Conservation (phyloP, 257 asterid genomes). For the Coffea eugenioides region DNA sequence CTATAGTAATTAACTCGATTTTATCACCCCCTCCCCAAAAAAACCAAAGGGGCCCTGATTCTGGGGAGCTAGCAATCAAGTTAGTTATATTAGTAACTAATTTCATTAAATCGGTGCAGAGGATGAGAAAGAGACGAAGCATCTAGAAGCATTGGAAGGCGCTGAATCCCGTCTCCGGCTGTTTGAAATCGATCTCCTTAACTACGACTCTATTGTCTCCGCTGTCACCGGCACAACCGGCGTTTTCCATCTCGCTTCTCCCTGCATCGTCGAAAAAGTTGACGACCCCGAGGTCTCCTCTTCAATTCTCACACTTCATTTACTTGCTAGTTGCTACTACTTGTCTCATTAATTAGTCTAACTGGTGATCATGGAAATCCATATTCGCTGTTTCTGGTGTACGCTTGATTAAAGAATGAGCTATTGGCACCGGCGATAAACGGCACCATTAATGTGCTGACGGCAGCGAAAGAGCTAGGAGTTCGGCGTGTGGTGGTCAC, state of each 20-base stretch:
- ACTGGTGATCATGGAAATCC: background rate
- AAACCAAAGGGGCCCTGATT: too few relatives aligned
- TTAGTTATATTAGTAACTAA: background rate
- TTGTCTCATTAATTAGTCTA: background rate
- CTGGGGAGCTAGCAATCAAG: too few relatives aligned
- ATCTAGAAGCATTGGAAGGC: constrained; percentile 63
- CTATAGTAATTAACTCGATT: background rate
- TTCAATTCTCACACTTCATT: background rate
- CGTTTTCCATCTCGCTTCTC: constrained; percentile 80
- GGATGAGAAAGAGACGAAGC: constrained; percentile 77
- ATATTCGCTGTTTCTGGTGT: background rate
- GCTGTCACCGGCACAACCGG: constrained; percentile 63
- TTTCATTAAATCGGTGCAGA: constrained; percentile 29
- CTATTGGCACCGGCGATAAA: constrained; percentile 80
- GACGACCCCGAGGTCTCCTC: constrained; percentile 61
- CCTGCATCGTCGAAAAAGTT: constrained; percentile 56
- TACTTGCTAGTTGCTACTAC: background rate
- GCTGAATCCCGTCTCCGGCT: constrained; percentile 68
- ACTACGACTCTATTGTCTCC: constrained; percentile 55
- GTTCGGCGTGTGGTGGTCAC: constrained; percentile 89
- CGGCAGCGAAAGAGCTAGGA: constrained; percentile 82
- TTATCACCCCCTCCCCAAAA: too few relatives aligned
- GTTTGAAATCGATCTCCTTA: constrained; percentile 67
- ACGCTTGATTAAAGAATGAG: constrained; percentile 37
- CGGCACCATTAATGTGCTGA: constrained; percentile 84